phyloP scores from a whole-genome alignment of 345 rosid species.

The Euphorbia pulcherrima region DNA sequence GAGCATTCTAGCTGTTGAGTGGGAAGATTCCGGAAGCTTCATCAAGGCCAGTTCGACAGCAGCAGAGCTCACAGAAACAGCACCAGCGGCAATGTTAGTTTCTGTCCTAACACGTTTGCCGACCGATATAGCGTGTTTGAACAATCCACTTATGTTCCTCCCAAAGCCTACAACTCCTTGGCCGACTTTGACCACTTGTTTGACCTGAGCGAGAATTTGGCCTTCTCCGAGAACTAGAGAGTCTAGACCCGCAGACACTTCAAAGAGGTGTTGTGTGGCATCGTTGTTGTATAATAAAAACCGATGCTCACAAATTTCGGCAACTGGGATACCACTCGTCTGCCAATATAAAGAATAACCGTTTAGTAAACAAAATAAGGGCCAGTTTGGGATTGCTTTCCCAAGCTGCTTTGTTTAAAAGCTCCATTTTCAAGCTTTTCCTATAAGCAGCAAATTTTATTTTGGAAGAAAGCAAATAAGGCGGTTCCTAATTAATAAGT shows the following conservation, averaged over 20 bases:
- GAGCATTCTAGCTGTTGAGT: constrained; percentile 37
- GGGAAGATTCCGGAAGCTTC: constrained; percentile 40
- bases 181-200: constrained; percentile 50
- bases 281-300: constrained; percentile 82
- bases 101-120: constrained; percentile 51
- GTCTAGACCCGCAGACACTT: constrained; percentile 91
- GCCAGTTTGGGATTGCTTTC: no score
- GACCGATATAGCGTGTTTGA: constrained; percentile 45
- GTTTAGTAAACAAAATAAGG: constrained; percentile 11
- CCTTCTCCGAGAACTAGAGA: constrained; percentile 52
- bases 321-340: constrained; percentile 46
- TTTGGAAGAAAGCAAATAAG: no score
- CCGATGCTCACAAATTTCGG: constrained; percentile 63
- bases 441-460: no score
- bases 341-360: constrained; percentile 29
- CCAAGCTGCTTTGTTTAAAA: no score
- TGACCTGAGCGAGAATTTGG: constrained; percentile 51
- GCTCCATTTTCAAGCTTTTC: no score
- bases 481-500: no score
- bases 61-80: constrained; percentile 50
- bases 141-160: constrained; percentile 46
- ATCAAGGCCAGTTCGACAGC: constrained; percentile 47
- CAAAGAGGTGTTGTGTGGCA: constrained; percentile 78
- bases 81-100: constrained; percentile 46
- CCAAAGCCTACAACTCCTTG: constrained; percentile 52